These are phyloP conservation scores for Sphagnum magellanicum DNA, from an alignment of 228 moss, liverwort and hornwort species.

Conservation along the genomic window DNA sequence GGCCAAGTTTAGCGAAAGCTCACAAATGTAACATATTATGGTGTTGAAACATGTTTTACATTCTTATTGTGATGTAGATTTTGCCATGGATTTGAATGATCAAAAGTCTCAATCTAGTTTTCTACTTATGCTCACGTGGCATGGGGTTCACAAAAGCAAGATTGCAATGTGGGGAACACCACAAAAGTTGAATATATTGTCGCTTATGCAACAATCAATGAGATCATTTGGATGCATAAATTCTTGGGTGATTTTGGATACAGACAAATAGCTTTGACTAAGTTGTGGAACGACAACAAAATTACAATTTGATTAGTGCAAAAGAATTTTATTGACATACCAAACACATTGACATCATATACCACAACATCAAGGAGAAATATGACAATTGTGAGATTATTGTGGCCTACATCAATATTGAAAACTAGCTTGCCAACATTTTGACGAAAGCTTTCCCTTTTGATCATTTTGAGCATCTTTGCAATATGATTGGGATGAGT, in stretches of 20 bases:
- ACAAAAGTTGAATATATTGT: not conserved
- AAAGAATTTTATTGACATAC: not conserved
- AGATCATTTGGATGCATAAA: not conserved
- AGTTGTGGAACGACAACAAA: not conserved
- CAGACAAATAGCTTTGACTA: not conserved
- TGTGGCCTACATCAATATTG: not conserved
- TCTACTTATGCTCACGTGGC: not conserved
- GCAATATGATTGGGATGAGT: not conserved
- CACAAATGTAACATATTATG: not conserved
- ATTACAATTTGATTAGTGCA: not conserved
- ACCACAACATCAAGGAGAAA: not conserved
- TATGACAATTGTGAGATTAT: not conserved
- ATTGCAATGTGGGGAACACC: not conserved
- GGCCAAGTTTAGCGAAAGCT: not conserved
- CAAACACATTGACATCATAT: conserved; percentile 3
- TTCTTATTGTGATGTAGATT: no score
- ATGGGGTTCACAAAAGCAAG: not conserved
- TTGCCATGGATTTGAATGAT: not conserved
- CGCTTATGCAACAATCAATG: not conserved
- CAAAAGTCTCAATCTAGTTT: not conserved
- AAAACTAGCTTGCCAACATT: not conserved
- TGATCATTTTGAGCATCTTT: not conserved
- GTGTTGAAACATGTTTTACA: not conserved
- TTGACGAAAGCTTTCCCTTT: not conserved
- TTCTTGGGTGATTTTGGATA: not conserved